Evolutionary conservation across 306 rosid genomes (phyloP), one percentile per base, ranked within the genome.

Genomic region (Biancaea sappan): DNA sequence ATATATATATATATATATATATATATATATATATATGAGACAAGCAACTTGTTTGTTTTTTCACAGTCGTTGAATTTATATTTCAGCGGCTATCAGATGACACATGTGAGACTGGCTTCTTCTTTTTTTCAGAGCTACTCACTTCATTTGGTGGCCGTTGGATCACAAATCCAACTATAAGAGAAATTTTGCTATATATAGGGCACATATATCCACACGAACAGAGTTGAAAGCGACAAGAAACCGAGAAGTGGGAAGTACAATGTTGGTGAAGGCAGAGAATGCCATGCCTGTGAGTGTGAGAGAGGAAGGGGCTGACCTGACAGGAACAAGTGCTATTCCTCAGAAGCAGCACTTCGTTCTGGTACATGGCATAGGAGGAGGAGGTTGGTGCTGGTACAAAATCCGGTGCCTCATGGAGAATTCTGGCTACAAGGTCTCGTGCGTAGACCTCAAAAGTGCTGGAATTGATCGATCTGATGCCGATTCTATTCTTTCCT

Each of bases 341-440:
- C 48, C 53, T 10, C 62, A 80, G 79, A 74, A 80, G 73, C 83
- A 85, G 58, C 94, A 94, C 89, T 94, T 90, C 71, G 99, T 94
- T 73, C 88, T 94, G 63, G 89, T 94, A 51, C 99, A 92, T 79
- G 99, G 99, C 46, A 16, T 92, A 66, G 31, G 96, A 16, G 93
- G 93, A 11, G 99, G 97, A 46, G 74, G 84, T 64, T 94, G 99
- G 99, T 88, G 99, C 61, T 94, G 99, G 99, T 94, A 88, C 88
- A 94, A 88, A 90, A 81, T 94, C 84, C 71, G 87, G 77, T 87
- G 93, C 59, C 91, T 91, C 3, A 85, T 94, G 96, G 97, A 94
- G 85, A 90, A 87, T 84, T 94, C 97, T 4, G 96, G 98, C 75
- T 87, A 75, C 80, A 88, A 69, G 73, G 97, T 91, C 8, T 84